Evolutionary conservation across 2,329 filamentous ascomycete species (phyloP).

Genomic region (Botrytis medusae): DNA sequence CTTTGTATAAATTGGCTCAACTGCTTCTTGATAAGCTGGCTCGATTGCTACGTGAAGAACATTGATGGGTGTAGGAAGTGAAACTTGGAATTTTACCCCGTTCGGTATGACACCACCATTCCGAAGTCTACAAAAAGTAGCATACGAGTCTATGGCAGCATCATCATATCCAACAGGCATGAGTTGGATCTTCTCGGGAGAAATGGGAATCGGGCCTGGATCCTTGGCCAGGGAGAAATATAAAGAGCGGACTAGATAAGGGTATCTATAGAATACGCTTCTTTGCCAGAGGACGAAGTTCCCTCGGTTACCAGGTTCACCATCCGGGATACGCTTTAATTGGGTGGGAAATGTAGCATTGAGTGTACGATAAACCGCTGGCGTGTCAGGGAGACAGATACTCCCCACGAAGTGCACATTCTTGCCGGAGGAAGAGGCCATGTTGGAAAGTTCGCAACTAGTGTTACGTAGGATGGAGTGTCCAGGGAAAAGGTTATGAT

Average conservation of each 20-base stretch:
- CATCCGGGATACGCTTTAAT: constrained; percentile 44
- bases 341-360: constrained; percentile 38
- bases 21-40: constrained; percentile 31
- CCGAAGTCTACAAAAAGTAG: constrained; percentile 32
- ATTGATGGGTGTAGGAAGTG: constrained; percentile 37
- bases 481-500: background rate
- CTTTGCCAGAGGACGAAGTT: constrained; percentile 42
- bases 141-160: constrained; percentile 37
- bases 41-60: constrained; percentile 27
- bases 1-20: constrained; percentile 39
- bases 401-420: constrained; percentile 41
- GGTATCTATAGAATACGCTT: constrained; percentile 35
- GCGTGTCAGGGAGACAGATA: constrained; percentile 40
- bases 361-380: constrained; percentile 40
- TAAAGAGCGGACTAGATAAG: constrained; percentile 20
- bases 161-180: constrained; percentile 34
- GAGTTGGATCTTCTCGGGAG: constrained; percentile 20
- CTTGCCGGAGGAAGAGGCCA: constrained; percentile 3
- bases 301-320: constrained; percentile 43
- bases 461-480: background rate
- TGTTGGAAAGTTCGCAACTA: background rate
- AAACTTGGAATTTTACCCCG: constrained; percentile 40
- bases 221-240: constrained; percentile 19
- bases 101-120: constrained; percentile 31
- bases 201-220: constrained; percentile 15